These are phyloP conservation scores for Kluyveromyces aestuarii DNA, from an alignment of 805 yeast genomes.

Conservation along the genomic window DNA sequence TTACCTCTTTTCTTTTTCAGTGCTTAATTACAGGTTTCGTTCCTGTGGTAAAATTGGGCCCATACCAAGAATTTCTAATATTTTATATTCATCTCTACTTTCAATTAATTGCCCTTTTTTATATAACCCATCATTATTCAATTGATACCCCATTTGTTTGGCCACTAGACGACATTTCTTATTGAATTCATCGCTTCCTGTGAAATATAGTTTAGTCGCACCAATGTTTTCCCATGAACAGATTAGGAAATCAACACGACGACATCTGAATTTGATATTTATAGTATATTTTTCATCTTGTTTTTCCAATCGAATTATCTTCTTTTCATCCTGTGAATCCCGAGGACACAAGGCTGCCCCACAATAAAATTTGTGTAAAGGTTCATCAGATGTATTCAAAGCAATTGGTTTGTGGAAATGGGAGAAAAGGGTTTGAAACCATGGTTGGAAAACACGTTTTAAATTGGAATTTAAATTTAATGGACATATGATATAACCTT, in stretches of 20 bases:
- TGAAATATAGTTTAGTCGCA: conserved; percentile 25
- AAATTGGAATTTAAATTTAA: conserved; percentile 8
- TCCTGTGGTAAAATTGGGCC: conserved; percentile 12
- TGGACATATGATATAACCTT: conserved; percentile 19
- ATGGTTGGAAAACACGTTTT: conserved; percentile 2
- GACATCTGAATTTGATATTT: conserved; percentile 10
- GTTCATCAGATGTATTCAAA: conserved; percentile 1
- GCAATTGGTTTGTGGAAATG: not conserved
- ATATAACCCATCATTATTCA: conserved; percentile 26
- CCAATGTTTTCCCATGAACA: conserved; percentile 26
- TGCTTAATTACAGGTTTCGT: conserved; percentile 7
- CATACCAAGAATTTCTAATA: conserved; percentile 18
- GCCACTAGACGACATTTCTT: conserved; percentile 23
- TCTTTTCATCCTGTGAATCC: not conserved
- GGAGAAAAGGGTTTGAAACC: not conserved
- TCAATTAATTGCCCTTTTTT: conserved; percentile 15
- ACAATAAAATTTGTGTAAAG: conserved; percentile 6
- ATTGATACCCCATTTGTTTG: conserved; percentile 16
- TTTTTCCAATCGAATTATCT: not conserved
- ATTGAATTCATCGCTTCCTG: conserved; percentile 26
- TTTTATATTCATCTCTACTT: conserved; percentile 18
- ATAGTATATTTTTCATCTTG: not conserved
- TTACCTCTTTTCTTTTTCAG: not conserved
- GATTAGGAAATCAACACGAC: conserved; percentile 25
- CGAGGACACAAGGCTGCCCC: conserved; percentile 1